Evolutionary conservation across 257 asterid species (phyloP).

Genomic region (Vinca minor): DNA sequence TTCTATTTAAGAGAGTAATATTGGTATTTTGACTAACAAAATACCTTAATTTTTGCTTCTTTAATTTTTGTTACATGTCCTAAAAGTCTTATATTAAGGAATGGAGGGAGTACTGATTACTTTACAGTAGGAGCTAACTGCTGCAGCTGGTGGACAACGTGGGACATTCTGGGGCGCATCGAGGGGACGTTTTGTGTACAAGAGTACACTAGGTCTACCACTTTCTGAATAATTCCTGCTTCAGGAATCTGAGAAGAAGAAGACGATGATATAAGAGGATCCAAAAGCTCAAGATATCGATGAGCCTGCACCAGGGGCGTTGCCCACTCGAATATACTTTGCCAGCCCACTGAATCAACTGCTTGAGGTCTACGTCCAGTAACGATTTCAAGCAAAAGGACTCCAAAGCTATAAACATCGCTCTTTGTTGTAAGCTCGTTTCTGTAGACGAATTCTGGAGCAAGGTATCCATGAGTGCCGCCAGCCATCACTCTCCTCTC

Average conservation of each 20-base stretch:
- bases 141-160: constrained; percentile 92
- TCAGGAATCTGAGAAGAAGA: constrained; percentile 75
- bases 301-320: constrained; percentile 89
- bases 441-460: constrained; percentile 91
- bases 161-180: constrained; percentile 97
- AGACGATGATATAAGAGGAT: constrained; percentile 69
- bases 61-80: too few relatives aligned
- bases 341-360: constrained; percentile 94
- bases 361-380: constrained; percentile 94
- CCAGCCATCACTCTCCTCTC: constrained; percentile 97
- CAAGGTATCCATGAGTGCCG: constrained; percentile 97
- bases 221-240: constrained; percentile 67
- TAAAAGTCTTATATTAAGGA: too few relatives aligned
- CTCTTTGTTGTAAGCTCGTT: constrained; percentile 96
- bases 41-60: too few relatives aligned
- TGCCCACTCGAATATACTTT: constrained; percentile 99
- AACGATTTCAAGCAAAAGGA: constrained; percentile 81
- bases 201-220: constrained; percentile 89
- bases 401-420: constrained; percentile 98
- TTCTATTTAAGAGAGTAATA: too few relatives aligned
- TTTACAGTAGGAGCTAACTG: constrained; percentile 56
- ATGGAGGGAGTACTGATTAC: too few relatives aligned
- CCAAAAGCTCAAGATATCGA: constrained; percentile 75
- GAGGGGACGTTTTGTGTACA: constrained; percentile 98
- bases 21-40: too few relatives aligned